A percentile compares a stretch with the other conserved stretches of the same genome.
Evolutionary conservation across 78 protist species (phyloP).

Genomic region (Andalucia godoyi): DNA sequence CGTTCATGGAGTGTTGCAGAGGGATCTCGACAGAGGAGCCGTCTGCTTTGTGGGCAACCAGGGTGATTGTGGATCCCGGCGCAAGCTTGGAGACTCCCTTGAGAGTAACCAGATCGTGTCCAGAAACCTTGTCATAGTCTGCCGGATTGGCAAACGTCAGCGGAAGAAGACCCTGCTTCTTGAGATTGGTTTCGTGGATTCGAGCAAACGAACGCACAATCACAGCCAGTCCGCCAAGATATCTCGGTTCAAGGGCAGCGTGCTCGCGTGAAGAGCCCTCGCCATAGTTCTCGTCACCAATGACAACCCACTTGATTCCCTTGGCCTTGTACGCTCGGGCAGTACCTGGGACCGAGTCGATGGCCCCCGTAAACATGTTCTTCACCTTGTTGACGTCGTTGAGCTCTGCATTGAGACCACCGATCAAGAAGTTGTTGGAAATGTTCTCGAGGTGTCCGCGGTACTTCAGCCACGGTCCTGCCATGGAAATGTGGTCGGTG

Average conservation of each 20-base stretch:
- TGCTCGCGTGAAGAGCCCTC: slow-evolving; percentile 91
- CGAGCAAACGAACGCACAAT: slow-evolving; percentile 87
- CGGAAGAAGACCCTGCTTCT: slow-evolving; percentile 90
- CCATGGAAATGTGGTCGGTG: slow-evolving; percentile 91
- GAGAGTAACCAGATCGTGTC: slow-evolving; percentile 5
- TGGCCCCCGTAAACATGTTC: slow-evolving; percentile 53
- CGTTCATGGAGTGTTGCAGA: slow-evolving; percentile 82
- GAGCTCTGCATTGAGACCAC: slow-evolving; percentile 76
- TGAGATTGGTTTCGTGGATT: slow-evolving; percentile 92
- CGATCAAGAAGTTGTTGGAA: slow-evolving; percentile 82
- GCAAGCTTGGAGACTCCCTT: not conserved
- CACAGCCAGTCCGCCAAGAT: slow-evolving; percentile 82
- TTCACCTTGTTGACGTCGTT: slow-evolving; percentile 68
- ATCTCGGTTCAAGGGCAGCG: slow-evolving; percentile 90
- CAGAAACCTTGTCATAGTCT: slow-evolving; percentile 53
- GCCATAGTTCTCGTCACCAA: slow-evolving; percentile 92
- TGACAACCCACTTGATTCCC: slow-evolving; percentile 74
- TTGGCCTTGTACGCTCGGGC: slow-evolving; percentile 78
- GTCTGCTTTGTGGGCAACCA: not conserved
- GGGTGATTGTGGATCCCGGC: not conserved
- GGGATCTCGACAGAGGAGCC: slow-evolving; percentile 3
- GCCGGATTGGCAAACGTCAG: slow-evolving; percentile 77
- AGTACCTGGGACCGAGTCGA: slow-evolving; percentile 57
- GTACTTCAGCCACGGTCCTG: slow-evolving; percentile 93
- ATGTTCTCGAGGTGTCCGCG: slow-evolving; percentile 93